Conservation (phyloP, 768 basidiomycete species). For the Pleurotus giganteus region DNA sequence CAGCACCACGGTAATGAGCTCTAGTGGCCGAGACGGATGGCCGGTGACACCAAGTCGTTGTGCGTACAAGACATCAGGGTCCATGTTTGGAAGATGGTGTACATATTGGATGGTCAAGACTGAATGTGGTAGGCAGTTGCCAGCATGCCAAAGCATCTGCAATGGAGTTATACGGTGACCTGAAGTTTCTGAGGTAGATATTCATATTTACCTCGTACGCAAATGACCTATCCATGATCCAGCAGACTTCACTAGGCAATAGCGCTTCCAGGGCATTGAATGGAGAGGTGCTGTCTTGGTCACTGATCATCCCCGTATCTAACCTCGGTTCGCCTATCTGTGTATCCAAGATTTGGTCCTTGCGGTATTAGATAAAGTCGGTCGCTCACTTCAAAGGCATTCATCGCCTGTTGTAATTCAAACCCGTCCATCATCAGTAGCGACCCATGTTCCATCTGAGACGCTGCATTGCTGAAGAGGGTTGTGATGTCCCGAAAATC, state of each 20-base stretch:
- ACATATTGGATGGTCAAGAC: conserved; percentile 78
- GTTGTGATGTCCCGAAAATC: conserved; percentile 63
- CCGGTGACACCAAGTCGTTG: conserved; percentile 14
- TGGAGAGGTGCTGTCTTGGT: conserved; percentile 37
- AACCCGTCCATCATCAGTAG: conserved; percentile 70
- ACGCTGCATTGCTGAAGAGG: conserved; percentile 55
- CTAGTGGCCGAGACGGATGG: conserved; percentile 51
- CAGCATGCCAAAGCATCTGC: conserved; percentile 87
- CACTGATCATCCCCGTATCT: conserved; percentile 69
- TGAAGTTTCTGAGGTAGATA: conserved; percentile 14
- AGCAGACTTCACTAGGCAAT: conserved; percentile 80
- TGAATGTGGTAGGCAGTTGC: conserved; percentile 83
- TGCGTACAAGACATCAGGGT: conserved; percentile 46
- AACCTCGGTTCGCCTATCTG: conserved; percentile 90
- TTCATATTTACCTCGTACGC: conserved; percentile 77
- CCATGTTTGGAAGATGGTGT: conserved; percentile 59
- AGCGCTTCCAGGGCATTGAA: conserved; percentile 68
- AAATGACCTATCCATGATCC: conserved; percentile 78
- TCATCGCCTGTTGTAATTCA: conserved; percentile 88
- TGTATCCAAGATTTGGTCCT: neutral
- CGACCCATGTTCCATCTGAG: conserved; percentile 62
- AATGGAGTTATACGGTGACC: conserved; percentile 9
- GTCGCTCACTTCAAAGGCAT: conserved; percentile 74
- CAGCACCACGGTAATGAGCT: conserved; percentile 68
- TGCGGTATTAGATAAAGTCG: neutral